Evolutionary conservation across 192 early-diverging fungal species (phyloP), one percentile per base, ranked within the genome.

Genomic region (Entomortierella parvispora): DNA sequence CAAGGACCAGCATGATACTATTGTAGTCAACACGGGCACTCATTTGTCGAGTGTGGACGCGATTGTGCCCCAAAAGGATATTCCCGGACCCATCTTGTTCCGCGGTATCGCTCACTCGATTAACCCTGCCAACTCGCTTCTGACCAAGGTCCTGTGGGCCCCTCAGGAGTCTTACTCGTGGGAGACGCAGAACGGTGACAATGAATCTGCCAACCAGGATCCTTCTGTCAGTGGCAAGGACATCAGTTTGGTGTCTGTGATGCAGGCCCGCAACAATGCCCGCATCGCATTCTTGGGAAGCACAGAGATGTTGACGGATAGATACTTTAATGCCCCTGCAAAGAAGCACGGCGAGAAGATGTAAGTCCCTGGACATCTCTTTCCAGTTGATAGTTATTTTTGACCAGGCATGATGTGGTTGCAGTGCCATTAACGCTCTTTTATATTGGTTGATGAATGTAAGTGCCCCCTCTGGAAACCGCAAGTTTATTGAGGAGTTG

Each of bases 191-290:
- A 81, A 79, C 40, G 78, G 82, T 12, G 37, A 40, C 51, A 76
- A 74, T 20, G 81, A 85, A 22, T 58, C 51, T 23, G 71, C 83
- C 0, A 68, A 80, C 20, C 57, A 68, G 34, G 77, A 80, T 28
- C 51, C 64, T 0, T 64, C 82, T 10, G 33, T 92, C 25, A 69
- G 86, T 6, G 96, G 94, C 25, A 71, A 69, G 32, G 58, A 87
- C 1, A 65, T 96, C 31, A 90, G 84, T 4, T 82, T 98, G 26
- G 94, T 96, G 23, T 90, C 90, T 32, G 88, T 91, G 23, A 84
- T 97, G 80, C 97, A 99, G 85, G 88, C 98, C 5, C 83, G 92
- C 47, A 90, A 92, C 78, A 96, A 95, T 69, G 94, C 96, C 5
- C 83, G 98, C 22, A 90, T 96, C 15, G 89, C 89, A 3, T 88